Evolutionary conservation across 2,329 filamentous ascomycete species (phyloP).

Genomic region (Macrophomina pseudophaseolina): DNA sequence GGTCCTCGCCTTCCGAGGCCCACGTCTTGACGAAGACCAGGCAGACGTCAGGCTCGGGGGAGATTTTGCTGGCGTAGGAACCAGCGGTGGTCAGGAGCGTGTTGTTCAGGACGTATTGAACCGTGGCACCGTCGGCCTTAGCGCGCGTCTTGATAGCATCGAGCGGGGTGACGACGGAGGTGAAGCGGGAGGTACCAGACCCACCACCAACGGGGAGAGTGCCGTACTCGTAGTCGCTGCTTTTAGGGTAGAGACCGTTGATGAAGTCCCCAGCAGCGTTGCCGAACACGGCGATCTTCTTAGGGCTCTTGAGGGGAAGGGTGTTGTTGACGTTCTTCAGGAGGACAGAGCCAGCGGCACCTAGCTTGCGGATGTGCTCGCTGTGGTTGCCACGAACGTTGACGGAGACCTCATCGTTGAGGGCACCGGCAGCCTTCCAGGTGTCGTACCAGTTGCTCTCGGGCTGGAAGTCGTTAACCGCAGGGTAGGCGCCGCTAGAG

Average conservation of each 20-base stretch:
- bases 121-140: slow-evolving; percentile 7
- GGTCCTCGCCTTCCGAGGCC: slow-evolving; percentile 53
- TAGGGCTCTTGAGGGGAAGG: slow-evolving; percentile 59
- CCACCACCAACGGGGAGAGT: slow-evolving; percentile 53
- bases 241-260: slow-evolving; percentile 51
- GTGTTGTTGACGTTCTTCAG: slow-evolving; percentile 57
- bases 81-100: slow-evolving; percentile 13
- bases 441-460: slow-evolving; percentile 29
- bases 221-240: slow-evolving; percentile 41
- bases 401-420: slow-evolving; percentile 21
- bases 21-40: slow-evolving; percentile 65
- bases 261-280: slow-evolving; percentile 55
- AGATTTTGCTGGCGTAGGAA: slow-evolving; percentile 31
- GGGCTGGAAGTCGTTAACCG: slow-evolving; percentile 13
- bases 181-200: slow-evolving; percentile 46
- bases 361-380: slow-evolving; percentile 46
- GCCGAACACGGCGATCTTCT: slow-evolving; percentile 56
- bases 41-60: slow-evolving; percentile 50
- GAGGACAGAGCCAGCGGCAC: slow-evolving; percentile 49
- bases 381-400: slow-evolving; percentile 43
- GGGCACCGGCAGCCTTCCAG: slow-evolving; percentile 29
- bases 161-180: slow-evolving; percentile 47
- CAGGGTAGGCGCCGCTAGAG: slow-evolving; percentile 21
- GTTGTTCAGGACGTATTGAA: slow-evolving; percentile 28
- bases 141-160: slow-evolving; percentile 46